Base-by-base conservation (phyloP, 2,329 filamentous ascomycete genomes). In the Cercospora brassicicola region DNA sequence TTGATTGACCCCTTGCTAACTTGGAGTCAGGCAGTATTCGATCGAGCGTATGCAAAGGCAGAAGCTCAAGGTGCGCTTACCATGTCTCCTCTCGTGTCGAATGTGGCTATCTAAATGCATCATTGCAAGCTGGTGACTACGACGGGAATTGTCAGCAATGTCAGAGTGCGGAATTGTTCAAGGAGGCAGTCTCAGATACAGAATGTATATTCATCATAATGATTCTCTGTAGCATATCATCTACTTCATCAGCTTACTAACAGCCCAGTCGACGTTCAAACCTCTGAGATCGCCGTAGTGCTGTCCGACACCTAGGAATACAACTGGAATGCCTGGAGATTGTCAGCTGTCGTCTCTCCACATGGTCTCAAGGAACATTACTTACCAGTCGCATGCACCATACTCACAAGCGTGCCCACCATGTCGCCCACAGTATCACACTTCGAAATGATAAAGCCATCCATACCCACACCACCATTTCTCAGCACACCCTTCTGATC, bases 351-450 rank as follows among this genome's bases (percentile, higher is more conserved):
- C 26, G 8, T 11, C 1, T n/a, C 33, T 60, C 33, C 18, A 13
- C 23, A n/a, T 20, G 13, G 2, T n/a, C 15, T 2, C n/a, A 30
- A 31, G 10, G 4, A 93, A 7, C 4, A 2, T 1, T 2, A 65
- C 68, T 68, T 55, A 72, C 71, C 72, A 3, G 96, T 99, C 2
- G 95, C 94, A 82, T 98, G 94, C 45, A 99, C 94, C 84, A 99
- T 94, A 78, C 92, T 97, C 70, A 99, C 95, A 71, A 99, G 84
- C 2, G 94, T 97, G 2, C 90, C 93, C 53, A 97, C 93, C 94
- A 98, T 98, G 82, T 97, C 94, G n/a, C 95, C 96, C 42, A 99
- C 96, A 0, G 95, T 99, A 82, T 99, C 95, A 79, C 95, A 98
- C 81, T 99, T 99, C 69, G 91, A 94, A 75, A 99, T 97, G 78